Evolutionary conservation across 768 basidiomycete genomes (phyloP), one percentile per base, ranked within the genome.

Genomic region (Podaxis carcinomalis): DNA sequence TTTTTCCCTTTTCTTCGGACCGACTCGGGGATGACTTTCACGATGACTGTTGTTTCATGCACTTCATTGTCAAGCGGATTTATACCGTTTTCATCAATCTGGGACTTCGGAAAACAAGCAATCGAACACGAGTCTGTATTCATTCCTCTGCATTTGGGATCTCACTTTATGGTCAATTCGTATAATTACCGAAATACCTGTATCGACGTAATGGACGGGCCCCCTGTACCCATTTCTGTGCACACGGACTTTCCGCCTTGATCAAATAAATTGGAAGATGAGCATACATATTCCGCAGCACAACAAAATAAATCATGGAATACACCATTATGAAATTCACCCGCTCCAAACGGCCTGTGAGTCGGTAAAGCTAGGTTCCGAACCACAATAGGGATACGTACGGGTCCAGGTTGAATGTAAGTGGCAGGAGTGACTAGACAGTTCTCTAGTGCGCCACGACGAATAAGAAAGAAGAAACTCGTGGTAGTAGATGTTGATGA

Each of bases 401-500:
- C 64, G 37, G 66, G 66, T 21, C 66, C 64, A 44, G 66, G 66
- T 27, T 65, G 64, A 39, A 55, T 59, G 54, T 65, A 67, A 19
- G 57, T 59, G 21, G 60, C 51, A 9, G 64, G 66, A 40, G 65
- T 49, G n/a, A 64, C 62, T 63, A 37, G 27, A 23, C 3, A 32
- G 21, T 1, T 6, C 14, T 39, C 16, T 5, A 36, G 10, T 27
- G 9, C 14, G 27, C 19, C 23, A 19, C n/a, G 37, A 50, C 25
- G 3, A 7, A 19, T 23, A 23, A 13, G n/a, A 16, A 32, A 27
- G 49, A 9, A 36, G 11, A 28, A 21, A 59, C 65, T 23, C 16
- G 61, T 59, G 65, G 52, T 57, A 64, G 63, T 67, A 65, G 63
- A 67, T 67, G 55, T 67, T 64, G 63, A 67, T 36, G 47, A 67